These are phyloP conservation scores for Argentina anserina DNA, from an alignment of 306 rosid genomes.

Conservation along the genomic window DNA sequence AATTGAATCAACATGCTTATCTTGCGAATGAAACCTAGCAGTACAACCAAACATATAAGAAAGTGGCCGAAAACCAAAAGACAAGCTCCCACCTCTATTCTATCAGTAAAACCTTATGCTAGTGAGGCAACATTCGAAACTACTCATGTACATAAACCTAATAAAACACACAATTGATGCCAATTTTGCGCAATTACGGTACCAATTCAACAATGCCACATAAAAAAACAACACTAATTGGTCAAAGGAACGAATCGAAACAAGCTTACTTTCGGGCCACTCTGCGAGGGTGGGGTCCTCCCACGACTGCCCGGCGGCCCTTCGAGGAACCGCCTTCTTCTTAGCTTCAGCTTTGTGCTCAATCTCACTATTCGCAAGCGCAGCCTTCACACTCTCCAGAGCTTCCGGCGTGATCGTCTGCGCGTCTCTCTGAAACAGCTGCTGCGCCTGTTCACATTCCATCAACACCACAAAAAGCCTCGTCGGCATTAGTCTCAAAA, in stretches of 20 bases:
- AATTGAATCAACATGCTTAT: background rate
- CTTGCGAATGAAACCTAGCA: background rate
- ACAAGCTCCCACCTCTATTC: background rate
- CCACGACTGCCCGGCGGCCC: slow-evolving; percentile 95
- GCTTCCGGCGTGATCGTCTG: slow-evolving; percentile 90
- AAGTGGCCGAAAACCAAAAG: background rate
- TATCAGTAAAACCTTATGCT: background rate
- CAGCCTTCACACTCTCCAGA: slow-evolving; percentile 89
- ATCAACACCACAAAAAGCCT: background rate
- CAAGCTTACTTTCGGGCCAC: slow-evolving; percentile 85
- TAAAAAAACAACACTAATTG: background rate
- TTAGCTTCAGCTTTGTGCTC: slow-evolving; percentile 80
- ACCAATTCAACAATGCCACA: background rate
- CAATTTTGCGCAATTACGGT: background rate
- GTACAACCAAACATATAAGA: background rate
- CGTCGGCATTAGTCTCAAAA: background rate
- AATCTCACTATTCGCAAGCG: slow-evolving; percentile 80
- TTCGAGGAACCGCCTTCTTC: slow-evolving; percentile 91
- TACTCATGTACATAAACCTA: background rate
- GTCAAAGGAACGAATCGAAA: background rate
- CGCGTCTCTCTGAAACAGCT: slow-evolving; percentile 90
- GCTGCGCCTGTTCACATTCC: slow-evolving; percentile 65
- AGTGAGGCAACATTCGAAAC: background rate
- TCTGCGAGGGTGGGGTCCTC: slow-evolving; percentile 93
- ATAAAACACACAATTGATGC: background rate